Evolutionary conservation across 129 eudicot genomes (phyloP), one percentile per base, ranked within the genome.

Genomic region (Ambrosia artemisiifolia): DNA sequence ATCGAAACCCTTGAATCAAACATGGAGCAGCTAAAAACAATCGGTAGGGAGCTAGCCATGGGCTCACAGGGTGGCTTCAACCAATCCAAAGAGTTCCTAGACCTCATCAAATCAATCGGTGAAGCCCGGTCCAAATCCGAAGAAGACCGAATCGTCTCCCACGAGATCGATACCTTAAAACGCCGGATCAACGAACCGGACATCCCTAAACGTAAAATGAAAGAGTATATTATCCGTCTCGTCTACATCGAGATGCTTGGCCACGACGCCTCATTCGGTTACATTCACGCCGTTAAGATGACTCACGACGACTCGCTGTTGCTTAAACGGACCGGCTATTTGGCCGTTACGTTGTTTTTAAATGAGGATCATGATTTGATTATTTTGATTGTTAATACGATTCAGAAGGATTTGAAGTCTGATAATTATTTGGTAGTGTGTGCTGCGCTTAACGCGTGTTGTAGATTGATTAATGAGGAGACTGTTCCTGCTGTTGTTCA

Each of bases 1-100:
- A 75, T 66, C 83, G 24, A 56, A 42, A 18, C 79, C 46, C 54
- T 47, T 79, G 18, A 32, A 48, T 4, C 55, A 44, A 84, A 79
- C 19, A 80, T 95, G 99, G 99, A 95, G 96, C 99, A 95, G 75
- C 73, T 95, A 49, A 86, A 91, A 69, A 90, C 94, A 9, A 88
- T 95, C 65, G 99, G 99, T 0, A 56, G 99, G 84, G 99, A 95
- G 95, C 99, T 95, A 79, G 95, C 99, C 30, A 88, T 95, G 97
- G 85, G 92, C 88, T 90, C 99, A 86, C 96, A 93, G 69, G 95
- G 92, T 51, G 88, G 91, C 2, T 95, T 91, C 63, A 86, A 88
- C 13, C 97, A 95, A 59, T 95, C 99, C 12, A 95, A 95, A 60
- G 99, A 95, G 72, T 95, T 95, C 53, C 88, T 90, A 2, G 99